Evolutionary conservation across 257 asterid species (phyloP), one percentile per base, ranked within the genome.

Genomic region (Buddleja alternifolia): DNA sequence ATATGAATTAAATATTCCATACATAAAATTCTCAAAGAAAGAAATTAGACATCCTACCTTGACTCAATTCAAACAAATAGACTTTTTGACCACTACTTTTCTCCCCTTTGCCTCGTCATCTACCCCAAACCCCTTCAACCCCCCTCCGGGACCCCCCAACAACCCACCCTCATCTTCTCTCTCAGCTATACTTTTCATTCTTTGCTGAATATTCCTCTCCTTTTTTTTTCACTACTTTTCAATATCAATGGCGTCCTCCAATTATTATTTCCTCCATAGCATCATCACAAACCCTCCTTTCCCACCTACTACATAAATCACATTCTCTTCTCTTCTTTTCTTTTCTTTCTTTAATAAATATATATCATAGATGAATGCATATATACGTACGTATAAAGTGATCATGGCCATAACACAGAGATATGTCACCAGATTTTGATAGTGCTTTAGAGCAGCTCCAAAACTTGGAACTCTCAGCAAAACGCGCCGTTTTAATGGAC

Each of bases 41-140:
- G 64, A 78, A 73, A 25, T 39, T 39, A 77, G 66, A 58, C 76
- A 67, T 81, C 83, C 79, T 60, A 69, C 69, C 75, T 87, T 85
- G 93, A 84, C 90, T 72, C 72, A 62, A 81, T 81, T 82, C 88
- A 87, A 80, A 85, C 12, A 1, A 19, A 60, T 67, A 40, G 89
- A 85, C 89, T 85, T 88, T 83, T 88, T 83, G 90, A 80, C 88
- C 75, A 51, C 25, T 73, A 85, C 86, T 85, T 78, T 78, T 80
- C 83, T 46, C 8, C 67, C 36, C 52, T 1, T 10, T 15, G 8
- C 40, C 12, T 8, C 76, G 24, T 5, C 4, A 47, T 10, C 52
- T 34, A 0, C 3, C 12, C 41, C 72, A 50, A 29, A 34, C 40
- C 15, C 45, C 25, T 60, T n/a, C 16, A 1, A 10, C 37, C 63